Evolutionary conservation across 768 basidiomycete species (phyloP).

Genomic region (Melanogaster broomeanus): DNA sequence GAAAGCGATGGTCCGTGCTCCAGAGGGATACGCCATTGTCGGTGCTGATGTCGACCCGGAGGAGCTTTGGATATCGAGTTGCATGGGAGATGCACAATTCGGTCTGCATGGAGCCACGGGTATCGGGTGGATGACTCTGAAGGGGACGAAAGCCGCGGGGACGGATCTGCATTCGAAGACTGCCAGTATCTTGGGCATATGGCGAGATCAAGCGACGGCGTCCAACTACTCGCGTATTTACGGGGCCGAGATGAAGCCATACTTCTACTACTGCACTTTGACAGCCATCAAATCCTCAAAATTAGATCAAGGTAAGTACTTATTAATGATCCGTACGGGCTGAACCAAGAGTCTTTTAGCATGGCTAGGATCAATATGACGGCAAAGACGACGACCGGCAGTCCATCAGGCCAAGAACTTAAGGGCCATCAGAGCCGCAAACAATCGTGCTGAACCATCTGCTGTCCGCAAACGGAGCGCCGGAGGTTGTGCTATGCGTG

Average conservation of each 20-base stretch:
- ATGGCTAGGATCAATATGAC: too few relatives aligned
- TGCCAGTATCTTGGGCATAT: conserved; percentile 88
- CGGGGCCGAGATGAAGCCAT: conserved; percentile 93
- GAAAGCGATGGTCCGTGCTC: conserved; percentile 96
- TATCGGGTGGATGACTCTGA: conserved; percentile 99
- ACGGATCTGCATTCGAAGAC: conserved; percentile 98
- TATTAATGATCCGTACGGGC: too few relatives aligned
- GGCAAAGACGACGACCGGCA: too few relatives aligned
- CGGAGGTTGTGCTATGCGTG: too few relatives aligned
- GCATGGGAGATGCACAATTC: conserved; percentile 98
- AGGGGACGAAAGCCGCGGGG: conserved; percentile 92
- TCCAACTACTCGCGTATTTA: conserved; percentile 99
- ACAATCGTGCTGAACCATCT: too few relatives aligned
- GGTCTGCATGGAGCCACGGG: conserved; percentile 95
- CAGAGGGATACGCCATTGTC: conserved; percentile 90
- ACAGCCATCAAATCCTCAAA: too few relatives aligned
- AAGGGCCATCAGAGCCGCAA: too few relatives aligned
- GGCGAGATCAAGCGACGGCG: conserved; percentile 93
- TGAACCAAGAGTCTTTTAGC: too few relatives aligned
- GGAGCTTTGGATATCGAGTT: conserved; percentile 98
- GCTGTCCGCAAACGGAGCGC: too few relatives aligned
- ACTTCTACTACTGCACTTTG: conserved; percentile 84
- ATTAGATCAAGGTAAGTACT: too few relatives aligned
- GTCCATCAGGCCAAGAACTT: too few relatives aligned
- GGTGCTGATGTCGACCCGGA: conserved; percentile 99